Evolutionary conservation across 352 stramenopile genomes (phyloP), one percentile per base, ranked within the genome.

Genomic region (Globisporangium solare): DNA sequence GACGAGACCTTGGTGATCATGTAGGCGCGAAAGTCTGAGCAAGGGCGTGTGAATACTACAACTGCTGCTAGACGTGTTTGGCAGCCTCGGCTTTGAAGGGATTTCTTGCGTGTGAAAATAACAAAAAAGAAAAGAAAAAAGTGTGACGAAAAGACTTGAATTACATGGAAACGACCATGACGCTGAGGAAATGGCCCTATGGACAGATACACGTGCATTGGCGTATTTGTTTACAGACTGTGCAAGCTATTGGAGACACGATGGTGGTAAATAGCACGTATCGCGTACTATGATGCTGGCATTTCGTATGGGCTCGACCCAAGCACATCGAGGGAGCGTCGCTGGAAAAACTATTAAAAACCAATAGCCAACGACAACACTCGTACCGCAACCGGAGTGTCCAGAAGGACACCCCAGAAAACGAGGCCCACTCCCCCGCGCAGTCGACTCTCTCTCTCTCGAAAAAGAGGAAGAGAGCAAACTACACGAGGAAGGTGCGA

Each of bases 211-310:
- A 50, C 8, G 21, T n/a, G n/a, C n/a, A n/a, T n/a, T n/a, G n/a
- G n/a, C n/a, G n/a, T n/a, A n/a, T n/a, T n/a, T n/a, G n/a, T n/a
- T n/a, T n/a, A 27, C 24, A 27, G 32, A 40, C 64, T 90, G 77
- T 88, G 51, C 65, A 61, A 87, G 80, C 70, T 58, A 88, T 79
- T 90, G 80, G 80, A 90, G 80, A 87, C 80, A 87, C 80, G 70
- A 83, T 67, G 63, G 72, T 79, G 77, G 76, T 75, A 63, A 70
- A 63, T 62, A 61, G 71, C 75, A 74, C 71, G 54, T 71, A 68
- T 70, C 75, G 76, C 66, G 80, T 90, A 90, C 80, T 90, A 90
- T 90, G 80, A 90, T 90, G 60, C 77, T 88, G 66, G 47, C 56
- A 66, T 73, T 74, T 79, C 39, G 31, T 90, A 13, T 90, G 40